phyloP scores from a whole-genome alignment of 306 rosid species.

The Phaseolus lunatus region DNA sequence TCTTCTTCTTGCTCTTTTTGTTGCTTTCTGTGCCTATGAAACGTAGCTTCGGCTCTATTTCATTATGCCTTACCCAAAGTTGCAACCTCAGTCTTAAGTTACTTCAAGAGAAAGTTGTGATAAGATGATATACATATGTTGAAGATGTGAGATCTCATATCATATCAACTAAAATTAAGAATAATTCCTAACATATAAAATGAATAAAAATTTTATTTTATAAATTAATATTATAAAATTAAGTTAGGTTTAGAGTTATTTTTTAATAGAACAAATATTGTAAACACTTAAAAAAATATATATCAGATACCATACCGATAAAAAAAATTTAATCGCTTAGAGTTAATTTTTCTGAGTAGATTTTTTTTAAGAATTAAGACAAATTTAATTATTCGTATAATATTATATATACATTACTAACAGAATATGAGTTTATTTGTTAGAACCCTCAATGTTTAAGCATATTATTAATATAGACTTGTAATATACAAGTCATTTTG shows the following conservation, averaged over 20 bases:
- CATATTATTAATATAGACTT: not conserved
- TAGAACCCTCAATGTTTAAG: not conserved
- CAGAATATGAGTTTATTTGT: not conserved
- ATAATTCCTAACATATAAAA: no score
- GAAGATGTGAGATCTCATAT: no score
- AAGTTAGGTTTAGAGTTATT: no score
- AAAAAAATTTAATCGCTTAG: not conserved
- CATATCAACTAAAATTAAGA: no score
- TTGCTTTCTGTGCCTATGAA: conserved; percentile 1
- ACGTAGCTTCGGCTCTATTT: not conserved
- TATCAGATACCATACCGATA: no score
- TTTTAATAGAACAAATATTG: no score
- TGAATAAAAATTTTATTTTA: no score
- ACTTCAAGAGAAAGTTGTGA: no score
- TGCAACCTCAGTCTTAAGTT: not conserved
- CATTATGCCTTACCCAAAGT: conserved; percentile 3
- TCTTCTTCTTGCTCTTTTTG: not conserved
- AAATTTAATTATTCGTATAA: not conserved
- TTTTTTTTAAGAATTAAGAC: not conserved
- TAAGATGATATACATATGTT: no score
- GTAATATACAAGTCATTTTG: not conserved
- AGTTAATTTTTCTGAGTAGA: not conserved
- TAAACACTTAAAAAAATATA: no score
- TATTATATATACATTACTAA: not conserved
- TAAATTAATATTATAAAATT: no score